Conservation (phyloP, 495 filamentous ascomycete genomes). For the Penicillium longicatenatum region DNA sequence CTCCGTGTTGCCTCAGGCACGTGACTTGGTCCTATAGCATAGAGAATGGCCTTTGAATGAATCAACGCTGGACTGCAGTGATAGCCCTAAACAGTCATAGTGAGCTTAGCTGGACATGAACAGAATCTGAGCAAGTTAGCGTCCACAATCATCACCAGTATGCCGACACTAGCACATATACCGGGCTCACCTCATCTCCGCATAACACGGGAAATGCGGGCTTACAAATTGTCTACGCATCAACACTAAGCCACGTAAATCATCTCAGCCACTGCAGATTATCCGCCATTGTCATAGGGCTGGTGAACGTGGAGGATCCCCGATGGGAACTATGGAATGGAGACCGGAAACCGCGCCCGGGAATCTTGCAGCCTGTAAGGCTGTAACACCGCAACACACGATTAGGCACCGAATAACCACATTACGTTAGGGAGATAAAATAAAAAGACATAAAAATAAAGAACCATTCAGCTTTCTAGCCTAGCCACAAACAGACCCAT, state of each 20-base stretch:
- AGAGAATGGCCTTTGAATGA: too few species aligned
- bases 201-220: too few species aligned
- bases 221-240: background rate
- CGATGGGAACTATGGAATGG: background rate
- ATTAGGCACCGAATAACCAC: background rate
- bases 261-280: background rate
- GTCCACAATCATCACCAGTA: too few species aligned
- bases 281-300: conserved; percentile 15
- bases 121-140: too few species aligned
- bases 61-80: too few species aligned
- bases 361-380: conserved; percentile 14
- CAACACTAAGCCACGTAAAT: background rate
- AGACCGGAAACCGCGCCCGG: background rate
- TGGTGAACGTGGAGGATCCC: conserved; percentile 3
- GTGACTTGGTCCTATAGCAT: background rate
- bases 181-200: too few species aligned
- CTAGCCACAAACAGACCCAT: background rate
- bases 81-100: too few species aligned
- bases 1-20: conserved; percentile 4
- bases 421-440: background rate
- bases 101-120: too few species aligned
- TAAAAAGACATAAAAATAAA: background rate
- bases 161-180: too few species aligned
- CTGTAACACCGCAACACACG: background rate
- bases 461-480: background rate